A percentile compares a stretch with the other conserved stretches of the same genome.
phyloP scores from a whole-genome alignment of 331 rosid genomes.

The Ulmus americana region DNA sequence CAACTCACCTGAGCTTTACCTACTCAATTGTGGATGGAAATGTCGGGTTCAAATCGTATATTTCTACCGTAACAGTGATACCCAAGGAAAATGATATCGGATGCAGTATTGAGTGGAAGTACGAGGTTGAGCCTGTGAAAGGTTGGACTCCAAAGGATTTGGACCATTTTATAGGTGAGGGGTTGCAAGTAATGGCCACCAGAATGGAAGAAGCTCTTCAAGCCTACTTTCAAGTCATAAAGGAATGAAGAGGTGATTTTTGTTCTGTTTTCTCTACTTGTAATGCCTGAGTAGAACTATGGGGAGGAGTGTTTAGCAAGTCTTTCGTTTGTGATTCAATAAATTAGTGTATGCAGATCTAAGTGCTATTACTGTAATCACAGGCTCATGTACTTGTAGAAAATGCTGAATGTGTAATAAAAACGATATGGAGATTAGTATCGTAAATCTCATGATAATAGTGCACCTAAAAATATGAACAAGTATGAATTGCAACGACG shows the following conservation, averaged over 20 bases:
- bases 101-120: conserved; percentile 42
- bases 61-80: conserved; percentile 26
- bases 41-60: conserved; percentile 45
- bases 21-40: conserved; percentile 46
- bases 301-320: too few relatives aligned
- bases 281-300: too few relatives aligned
- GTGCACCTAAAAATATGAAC: conserved; percentile 12
- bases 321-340: background rate
- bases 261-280: background rate
- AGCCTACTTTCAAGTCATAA: background rate
- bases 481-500: conserved; percentile 24
- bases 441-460: too few relatives aligned
- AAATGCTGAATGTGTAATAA: too few relatives aligned
- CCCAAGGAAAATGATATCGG: conserved; percentile 21
- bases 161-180: conserved; percentile 30
- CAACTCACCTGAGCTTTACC: conserved; percentile 9
- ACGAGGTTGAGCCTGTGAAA: conserved; percentile 48
- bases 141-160: conserved; percentile 47
- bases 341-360: background rate
- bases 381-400: too few relatives aligned
- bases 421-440: too few relatives aligned
- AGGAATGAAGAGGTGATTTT: background rate
- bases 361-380: background rate
- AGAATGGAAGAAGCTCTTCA: conserved; percentile 44
- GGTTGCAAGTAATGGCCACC: conserved; percentile 46